These are phyloP conservation scores for Ophiosphaerella narmari DNA, from an alignment of 2,329 filamentous ascomycete genomes.

Conservation along the genomic window DNA sequence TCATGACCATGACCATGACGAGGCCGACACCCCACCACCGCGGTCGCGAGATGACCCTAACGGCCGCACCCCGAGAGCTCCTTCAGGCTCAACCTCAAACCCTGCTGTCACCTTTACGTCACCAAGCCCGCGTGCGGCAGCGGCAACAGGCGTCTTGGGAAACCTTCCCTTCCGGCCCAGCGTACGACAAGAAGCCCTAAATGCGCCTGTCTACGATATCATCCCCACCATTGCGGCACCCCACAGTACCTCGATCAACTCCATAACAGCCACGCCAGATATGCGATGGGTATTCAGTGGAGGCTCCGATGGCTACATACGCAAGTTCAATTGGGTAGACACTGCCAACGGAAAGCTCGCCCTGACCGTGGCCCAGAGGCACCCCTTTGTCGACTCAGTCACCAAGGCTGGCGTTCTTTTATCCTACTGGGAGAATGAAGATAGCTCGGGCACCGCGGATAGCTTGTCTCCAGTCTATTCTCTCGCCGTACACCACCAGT, in stretches of 20 bases:
- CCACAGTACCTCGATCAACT: conserved; percentile 93
- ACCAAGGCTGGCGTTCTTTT: conserved; percentile 92
- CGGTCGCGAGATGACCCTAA: conserved; percentile 36
- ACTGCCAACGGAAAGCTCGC: conserved; percentile 94
- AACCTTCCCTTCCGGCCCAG: conserved; percentile 60
- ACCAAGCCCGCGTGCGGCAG: conserved; percentile 49
- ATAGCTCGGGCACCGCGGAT: conserved; percentile 64
- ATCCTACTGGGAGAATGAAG: conserved; percentile 99
- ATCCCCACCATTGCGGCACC: conserved; percentile 96
- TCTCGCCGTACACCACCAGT: conserved; percentile 85
- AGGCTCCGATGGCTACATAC: conserved; percentile 91
- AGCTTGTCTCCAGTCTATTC: conserved; percentile 89
- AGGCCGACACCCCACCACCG: conserved; percentile 52
- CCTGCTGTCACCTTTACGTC: conserved; percentile 56
- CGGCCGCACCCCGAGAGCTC: conserved; percentile 28
- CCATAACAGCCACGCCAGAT: conserved; percentile 88
- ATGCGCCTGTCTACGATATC: conserved; percentile 85
- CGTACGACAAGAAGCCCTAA: conserved; percentile 78
- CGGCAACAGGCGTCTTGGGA: conserved; percentile 31
- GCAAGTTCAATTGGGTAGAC: conserved; percentile 93
- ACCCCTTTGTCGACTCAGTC: conserved; percentile 97
- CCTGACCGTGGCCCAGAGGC: conserved; percentile 90
- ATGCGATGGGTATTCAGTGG: conserved; percentile 95
- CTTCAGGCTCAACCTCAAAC: conserved; percentile 51
- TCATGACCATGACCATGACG: conserved; percentile 46